phyloP scores from a whole-genome alignment of 2,329 filamentous ascomycete genomes.

The Aspergillus sp. region DNA sequence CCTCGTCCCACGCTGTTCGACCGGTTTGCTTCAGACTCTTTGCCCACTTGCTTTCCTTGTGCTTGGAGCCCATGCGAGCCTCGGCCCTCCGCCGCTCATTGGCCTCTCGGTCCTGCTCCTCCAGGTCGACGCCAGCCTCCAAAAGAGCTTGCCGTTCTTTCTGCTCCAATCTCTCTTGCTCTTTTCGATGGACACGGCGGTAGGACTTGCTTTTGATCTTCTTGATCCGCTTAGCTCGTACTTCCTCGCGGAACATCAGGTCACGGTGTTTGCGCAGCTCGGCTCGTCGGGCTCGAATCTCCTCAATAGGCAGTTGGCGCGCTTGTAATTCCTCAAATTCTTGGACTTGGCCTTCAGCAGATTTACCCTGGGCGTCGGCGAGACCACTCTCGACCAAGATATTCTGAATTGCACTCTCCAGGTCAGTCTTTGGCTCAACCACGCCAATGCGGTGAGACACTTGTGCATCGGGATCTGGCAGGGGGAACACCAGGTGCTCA shows the following conservation, averaged over 20 bases:
- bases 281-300: slow-evolving; percentile 72
- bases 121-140: slow-evolving; percentile 63
- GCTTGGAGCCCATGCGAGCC: slow-evolving; percentile 82
- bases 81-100: slow-evolving; percentile 77
- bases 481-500: slow-evolving; percentile 86
- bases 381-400: slow-evolving; percentile 91
- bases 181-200: slow-evolving; percentile 86
- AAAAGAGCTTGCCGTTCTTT: slow-evolving; percentile 62
- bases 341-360: slow-evolving; percentile 67
- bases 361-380: slow-evolving; percentile 59
- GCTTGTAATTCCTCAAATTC: slow-evolving; percentile 72
- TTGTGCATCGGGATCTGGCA: slow-evolving; percentile 71
- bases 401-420: slow-evolving; percentile 82
- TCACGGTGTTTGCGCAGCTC: slow-evolving; percentile 82
- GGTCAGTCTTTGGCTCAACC: slow-evolving; percentile 72
- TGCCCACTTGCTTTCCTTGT: slow-evolving; percentile 90
- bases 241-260: slow-evolving; percentile 83
- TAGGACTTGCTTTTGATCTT: slow-evolving; percentile 99
- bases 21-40: slow-evolving; percentile 80
- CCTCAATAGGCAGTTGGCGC: slow-evolving; percentile 72
- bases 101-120: slow-evolving; percentile 67
- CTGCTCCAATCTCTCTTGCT: slow-evolving; percentile 64
- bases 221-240: slow-evolving; percentile 88
- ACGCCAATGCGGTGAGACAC: slow-evolving; percentile 59
- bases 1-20: slow-evolving; percentile 84